phyloP scores from a whole-genome alignment of 148 eudicot species.

The Silene latifolia region DNA sequence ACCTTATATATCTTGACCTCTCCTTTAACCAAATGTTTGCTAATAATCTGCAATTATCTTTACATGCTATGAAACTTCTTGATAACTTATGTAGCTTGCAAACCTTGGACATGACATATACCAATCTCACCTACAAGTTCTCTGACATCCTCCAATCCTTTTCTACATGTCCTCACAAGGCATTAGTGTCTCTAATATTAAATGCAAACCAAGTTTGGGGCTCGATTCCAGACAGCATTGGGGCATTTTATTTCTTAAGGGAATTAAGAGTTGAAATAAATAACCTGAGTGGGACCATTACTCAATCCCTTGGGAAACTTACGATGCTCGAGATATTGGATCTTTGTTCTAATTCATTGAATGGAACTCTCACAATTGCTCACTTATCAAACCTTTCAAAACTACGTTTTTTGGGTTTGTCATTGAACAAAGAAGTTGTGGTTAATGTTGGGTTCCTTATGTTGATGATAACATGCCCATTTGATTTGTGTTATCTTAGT shows the following conservation, averaged over 20 bases:
- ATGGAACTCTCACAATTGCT: slow-evolving; percentile 7
- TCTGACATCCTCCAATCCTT: too few species aligned
- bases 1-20: slow-evolving; percentile 23
- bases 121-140: too few species aligned
- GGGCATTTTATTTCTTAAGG: too few species aligned
- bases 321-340: background rate
- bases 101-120: too few species aligned
- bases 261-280: too few species aligned
- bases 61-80: background rate
- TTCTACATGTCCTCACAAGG: too few species aligned
- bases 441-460: too few species aligned
- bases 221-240: slow-evolving; percentile 22
- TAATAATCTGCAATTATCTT: background rate
- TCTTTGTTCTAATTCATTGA: slow-evolving; percentile 24
- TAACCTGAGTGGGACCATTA: too few species aligned
- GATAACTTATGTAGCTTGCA: background rate
- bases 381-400: slow-evolving; percentile 20
- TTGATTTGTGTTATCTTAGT: too few species aligned
- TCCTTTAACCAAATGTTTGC: slow-evolving; percentile 1
- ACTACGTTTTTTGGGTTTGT: slow-evolving; percentile 17
- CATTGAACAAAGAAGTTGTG: slow-evolving; percentile 18
- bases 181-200: slow-evolving; percentile 9
- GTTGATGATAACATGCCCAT: too few species aligned
- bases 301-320: too few species aligned
- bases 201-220: slow-evolving; percentile 14